Conservation (phyloP, 805 yeast genomes). For the Kodamaea fukazawae region DNA sequence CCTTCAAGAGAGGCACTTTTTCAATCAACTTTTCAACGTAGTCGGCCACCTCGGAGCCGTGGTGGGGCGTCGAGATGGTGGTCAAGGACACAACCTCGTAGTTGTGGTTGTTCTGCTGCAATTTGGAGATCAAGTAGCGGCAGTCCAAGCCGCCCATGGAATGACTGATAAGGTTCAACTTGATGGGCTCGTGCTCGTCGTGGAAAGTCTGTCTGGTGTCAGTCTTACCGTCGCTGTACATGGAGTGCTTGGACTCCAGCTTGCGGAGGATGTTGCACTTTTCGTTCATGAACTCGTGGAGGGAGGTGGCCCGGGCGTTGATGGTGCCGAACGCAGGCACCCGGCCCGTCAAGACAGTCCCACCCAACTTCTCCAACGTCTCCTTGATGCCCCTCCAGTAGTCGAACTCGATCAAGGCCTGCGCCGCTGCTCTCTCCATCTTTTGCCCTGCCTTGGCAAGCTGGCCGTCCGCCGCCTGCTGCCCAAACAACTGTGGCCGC, state of each 20-base stretch:
- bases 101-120: slow-evolving; percentile 38
- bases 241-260: slow-evolving; percentile 10
- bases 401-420: slow-evolving; percentile 38
- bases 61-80: slow-evolving; percentile 86
- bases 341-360: slow-evolving; percentile 64
- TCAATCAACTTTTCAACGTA: slow-evolving; percentile 42
- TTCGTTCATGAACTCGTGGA: slow-evolving; percentile 44
- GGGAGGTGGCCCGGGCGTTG: slow-evolving; percentile 57
- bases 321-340: slow-evolving; percentile 85
- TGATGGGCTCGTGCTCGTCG: slow-evolving; percentile 29
- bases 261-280: slow-evolving; percentile 22
- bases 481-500: slow-evolving; percentile 12
- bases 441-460: slow-evolving; percentile 11
- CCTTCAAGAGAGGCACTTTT: slow-evolving; percentile 15
- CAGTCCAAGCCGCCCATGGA: slow-evolving; percentile 95
- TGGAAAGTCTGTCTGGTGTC: slow-evolving; percentile 2
- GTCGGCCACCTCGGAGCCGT: slow-evolving; percentile 83
- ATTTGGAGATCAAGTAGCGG: slow-evolving; percentile 63
- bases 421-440: slow-evolving; percentile 4
- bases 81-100: slow-evolving; percentile 72
- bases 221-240: slow-evolving; percentile 8
- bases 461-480: neutral
- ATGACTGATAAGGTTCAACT: slow-evolving; percentile 77
- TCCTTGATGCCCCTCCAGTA: slow-evolving; percentile 83
- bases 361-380: slow-evolving; percentile 58